Conservation (phyloP, 2,329 filamentous ascomycete species). For the Aspergillus unguis region DNA sequence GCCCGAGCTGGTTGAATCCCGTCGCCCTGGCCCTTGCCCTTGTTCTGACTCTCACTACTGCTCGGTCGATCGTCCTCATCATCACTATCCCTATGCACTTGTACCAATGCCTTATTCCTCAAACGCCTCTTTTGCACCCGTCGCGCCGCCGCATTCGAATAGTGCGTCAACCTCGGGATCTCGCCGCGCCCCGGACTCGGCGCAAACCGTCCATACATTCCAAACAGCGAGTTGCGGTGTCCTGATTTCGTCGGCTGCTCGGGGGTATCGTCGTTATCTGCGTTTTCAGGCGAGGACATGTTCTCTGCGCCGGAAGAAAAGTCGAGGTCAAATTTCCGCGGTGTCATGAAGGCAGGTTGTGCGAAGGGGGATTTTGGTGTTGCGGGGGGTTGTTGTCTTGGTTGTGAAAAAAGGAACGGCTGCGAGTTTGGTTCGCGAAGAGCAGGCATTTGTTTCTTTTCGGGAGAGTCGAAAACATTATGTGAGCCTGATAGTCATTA, state of each 20-base stretch:
- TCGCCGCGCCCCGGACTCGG: slow-evolving; percentile 62
- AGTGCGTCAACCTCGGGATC: slow-evolving; percentile 52
- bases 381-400: slow-evolving; percentile 28
- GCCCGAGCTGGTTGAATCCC: slow-evolving; percentile 24
- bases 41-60: slow-evolving; percentile 29
- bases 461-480: slow-evolving; percentile 45
- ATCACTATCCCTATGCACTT: slow-evolving; percentile 40
- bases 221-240: slow-evolving; percentile 41
- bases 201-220: slow-evolving; percentile 43
- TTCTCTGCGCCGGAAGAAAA: slow-evolving; percentile 49
- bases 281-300: slow-evolving; percentile 44
- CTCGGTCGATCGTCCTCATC: slow-evolving; percentile 43
- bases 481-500: slow-evolving; percentile 33
- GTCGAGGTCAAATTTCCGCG: slow-evolving; percentile 46
- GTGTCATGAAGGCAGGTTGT: slow-evolving; percentile 48
- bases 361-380: slow-evolving; percentile 36
- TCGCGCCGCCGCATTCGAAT: slow-evolving; percentile 44
- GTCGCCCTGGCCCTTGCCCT: slow-evolving; percentile 19
- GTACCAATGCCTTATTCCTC: slow-evolving; percentile 46
- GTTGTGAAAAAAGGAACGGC: slow-evolving; percentile 48
- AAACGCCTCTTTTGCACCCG: slow-evolving; percentile 50
- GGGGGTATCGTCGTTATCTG: slow-evolving; percentile 49
- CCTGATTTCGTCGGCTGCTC: slow-evolving; percentile 35
- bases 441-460: slow-evolving; percentile 47
- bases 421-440: slow-evolving; percentile 51